Conservation (phyloP, 495 filamentous ascomycete species). For the Clavariopsis aquatica region DNA sequence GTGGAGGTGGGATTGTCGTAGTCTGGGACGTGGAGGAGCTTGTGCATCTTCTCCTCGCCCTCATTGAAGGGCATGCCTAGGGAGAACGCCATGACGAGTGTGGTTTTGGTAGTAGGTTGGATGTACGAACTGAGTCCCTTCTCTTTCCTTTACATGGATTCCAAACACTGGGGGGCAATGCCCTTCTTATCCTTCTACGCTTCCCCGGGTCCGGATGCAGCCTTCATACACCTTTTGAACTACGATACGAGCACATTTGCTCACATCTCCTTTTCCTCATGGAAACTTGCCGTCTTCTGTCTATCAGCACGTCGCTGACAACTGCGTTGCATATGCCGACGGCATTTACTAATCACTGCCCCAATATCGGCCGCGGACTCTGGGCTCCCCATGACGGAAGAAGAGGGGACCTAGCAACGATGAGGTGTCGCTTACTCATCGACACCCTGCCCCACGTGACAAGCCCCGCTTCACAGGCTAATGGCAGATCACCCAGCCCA, state of each 20-base stretch:
- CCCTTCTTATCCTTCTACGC: no score
- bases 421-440: background rate
- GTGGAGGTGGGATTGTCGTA: slow-evolving; percentile 63
- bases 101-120: no score
- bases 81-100: slow-evolving; percentile 49
- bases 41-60: slow-evolving; percentile 56
- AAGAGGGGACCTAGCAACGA: background rate
- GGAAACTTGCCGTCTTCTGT: background rate
- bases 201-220: no score
- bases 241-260: no score
- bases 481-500: no score
- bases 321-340: background rate
- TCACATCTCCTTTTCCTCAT: background rate
- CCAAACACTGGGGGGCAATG: no score
- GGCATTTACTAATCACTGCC: background rate
- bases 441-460: background rate
- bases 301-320: background rate
- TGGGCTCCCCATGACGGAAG: background rate
- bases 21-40: slow-evolving; percentile 50
- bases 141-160: background rate
- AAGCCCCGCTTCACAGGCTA: background rate
- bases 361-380: background rate
- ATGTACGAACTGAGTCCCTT: no score
- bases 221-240: no score
- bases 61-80: slow-evolving; percentile 53